These are phyloP conservation scores for Parmelia sp. DNA, from an alignment of 495 filamentous ascomycete genomes.

Conservation along the genomic window DNA sequence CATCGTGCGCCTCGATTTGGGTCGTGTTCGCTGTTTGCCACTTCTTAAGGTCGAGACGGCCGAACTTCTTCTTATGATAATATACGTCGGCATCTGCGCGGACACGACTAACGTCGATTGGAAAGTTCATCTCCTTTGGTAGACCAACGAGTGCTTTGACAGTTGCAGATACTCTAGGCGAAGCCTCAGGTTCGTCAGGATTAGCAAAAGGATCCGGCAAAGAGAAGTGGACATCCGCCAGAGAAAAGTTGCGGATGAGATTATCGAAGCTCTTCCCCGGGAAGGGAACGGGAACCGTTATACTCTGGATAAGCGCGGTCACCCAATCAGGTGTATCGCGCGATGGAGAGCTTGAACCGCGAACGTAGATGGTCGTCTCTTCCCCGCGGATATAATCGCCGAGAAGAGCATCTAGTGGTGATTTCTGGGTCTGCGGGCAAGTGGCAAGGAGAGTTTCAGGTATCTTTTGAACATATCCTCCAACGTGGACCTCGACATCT, in stretches of 20 bases:
- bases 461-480: conserved; percentile 61
- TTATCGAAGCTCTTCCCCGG: conserved; percentile 73
- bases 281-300: conserved; percentile 79
- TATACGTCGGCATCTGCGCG: conserved; percentile 71
- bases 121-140: conserved; percentile 80
- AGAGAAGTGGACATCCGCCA: conserved; percentile 75
- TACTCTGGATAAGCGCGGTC: conserved; percentile 65
- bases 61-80: conserved; percentile 68
- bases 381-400: conserved; percentile 73
- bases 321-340: conserved; percentile 72
- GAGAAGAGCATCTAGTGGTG: conserved; percentile 80
- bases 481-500: conserved; percentile 59
- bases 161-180: conserved; percentile 72
- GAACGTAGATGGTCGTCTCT: conserved; percentile 70
- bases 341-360: conserved; percentile 61
- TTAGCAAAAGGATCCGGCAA: conserved; percentile 72
- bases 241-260: conserved; percentile 76
- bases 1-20: conserved; percentile 46
- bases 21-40: conserved; percentile 87
- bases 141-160: conserved; percentile 69
- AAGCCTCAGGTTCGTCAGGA: conserved; percentile 64
- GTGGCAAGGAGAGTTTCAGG: conserved; percentile 59
- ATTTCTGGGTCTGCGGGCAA: conserved; percentile 69
- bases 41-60: conserved; percentile 63
- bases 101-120: conserved; percentile 65